phyloP scores from a whole-genome alignment of 1,139 yeast genomes.

The Saccharomyces hybrid region DNA sequence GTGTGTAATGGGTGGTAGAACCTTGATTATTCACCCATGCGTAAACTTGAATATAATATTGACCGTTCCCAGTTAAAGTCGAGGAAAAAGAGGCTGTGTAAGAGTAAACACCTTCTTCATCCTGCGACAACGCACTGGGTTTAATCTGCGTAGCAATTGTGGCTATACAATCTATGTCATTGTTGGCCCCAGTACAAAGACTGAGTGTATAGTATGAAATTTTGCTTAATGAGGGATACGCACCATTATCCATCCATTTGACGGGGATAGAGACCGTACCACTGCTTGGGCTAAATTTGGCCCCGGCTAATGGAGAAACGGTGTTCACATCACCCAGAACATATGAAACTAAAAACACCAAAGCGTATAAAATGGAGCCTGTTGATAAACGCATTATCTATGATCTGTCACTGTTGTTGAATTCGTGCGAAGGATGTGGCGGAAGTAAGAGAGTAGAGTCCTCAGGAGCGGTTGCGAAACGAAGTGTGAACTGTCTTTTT shows the following conservation, averaged over 20 bases:
- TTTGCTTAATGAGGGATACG: slow-evolving; percentile 41
- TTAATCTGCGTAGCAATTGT: slow-evolving; percentile 30
- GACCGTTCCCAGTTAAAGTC: slow-evolving; percentile 50
- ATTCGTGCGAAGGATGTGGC: not conserved
- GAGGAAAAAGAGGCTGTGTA: slow-evolving; percentile 41
- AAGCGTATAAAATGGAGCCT: not conserved
- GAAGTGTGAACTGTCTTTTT: not conserved
- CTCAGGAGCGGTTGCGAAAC: not conserved
- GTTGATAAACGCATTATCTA: not conserved
- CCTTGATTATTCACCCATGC: slow-evolving; percentile 37
- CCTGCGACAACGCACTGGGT: slow-evolving; percentile 25
- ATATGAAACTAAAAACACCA: not conserved
- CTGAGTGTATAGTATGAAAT: slow-evolving; percentile 44
- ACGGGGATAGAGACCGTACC: slow-evolving; percentile 44
- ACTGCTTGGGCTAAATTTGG: slow-evolving; percentile 43
- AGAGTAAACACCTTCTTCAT: slow-evolving; percentile 18
- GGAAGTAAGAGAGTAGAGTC: not conserved
- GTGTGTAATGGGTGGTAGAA: slow-evolving; percentile 61
- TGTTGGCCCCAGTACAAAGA: slow-evolving; percentile 63
- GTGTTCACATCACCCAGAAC: slow-evolving; percentile 46
- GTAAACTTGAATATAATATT: slow-evolving; percentile 62
- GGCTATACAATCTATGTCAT: slow-evolving; percentile 39
- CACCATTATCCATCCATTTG: slow-evolving; percentile 55
- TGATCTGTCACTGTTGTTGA: not conserved
- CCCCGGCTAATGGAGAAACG: slow-evolving; percentile 44